Conservation (phyloP, 306 rosid species). For the Corylus heterophylla region DNA sequence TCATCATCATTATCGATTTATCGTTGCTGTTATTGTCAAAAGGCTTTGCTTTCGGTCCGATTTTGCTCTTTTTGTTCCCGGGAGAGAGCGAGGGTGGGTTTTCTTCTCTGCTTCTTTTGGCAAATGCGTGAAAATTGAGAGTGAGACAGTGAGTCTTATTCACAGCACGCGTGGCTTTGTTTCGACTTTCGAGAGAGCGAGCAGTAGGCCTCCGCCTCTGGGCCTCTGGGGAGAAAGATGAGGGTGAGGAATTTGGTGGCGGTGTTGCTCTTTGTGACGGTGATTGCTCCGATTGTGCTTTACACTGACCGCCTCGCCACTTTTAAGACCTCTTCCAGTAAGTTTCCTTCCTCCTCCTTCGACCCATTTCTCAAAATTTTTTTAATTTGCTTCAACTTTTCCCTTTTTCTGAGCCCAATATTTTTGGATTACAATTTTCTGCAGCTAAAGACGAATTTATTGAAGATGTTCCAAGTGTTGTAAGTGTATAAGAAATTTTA, state of each 20-base stretch:
- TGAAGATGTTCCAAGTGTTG: slow-evolving; percentile 46
- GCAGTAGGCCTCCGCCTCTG: background rate
- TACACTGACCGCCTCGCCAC: slow-evolving; percentile 85
- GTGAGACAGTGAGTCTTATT: background rate
- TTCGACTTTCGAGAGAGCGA: background rate
- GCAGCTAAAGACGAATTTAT: slow-evolving; percentile 61
- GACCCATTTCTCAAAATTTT: background rate
- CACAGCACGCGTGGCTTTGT: background rate
- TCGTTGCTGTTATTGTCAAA: background rate
- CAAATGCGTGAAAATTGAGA: background rate
- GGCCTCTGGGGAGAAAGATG: slow-evolving; percentile 42
- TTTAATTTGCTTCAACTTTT: background rate
- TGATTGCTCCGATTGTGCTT: slow-evolving; percentile 83
- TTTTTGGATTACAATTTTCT: background rate
- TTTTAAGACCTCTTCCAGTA: slow-evolving; percentile 54
- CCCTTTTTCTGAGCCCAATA: background rate
- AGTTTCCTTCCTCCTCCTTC: slow-evolving; percentile 27
- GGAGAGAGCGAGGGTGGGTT: background rate
- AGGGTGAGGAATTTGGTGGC: slow-evolving; percentile 68
- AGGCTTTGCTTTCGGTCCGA: background rate
- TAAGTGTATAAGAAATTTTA: slow-evolving; percentile 39
- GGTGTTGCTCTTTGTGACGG: slow-evolving; percentile 64
- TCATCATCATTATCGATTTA: background rate
- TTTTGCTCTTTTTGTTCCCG: background rate
- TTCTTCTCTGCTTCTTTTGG: background rate